These are phyloP conservation scores for Gracilaria domingensis DNA, from an alignment of 23 red algal species.

Conservation along the genomic window DNA sequence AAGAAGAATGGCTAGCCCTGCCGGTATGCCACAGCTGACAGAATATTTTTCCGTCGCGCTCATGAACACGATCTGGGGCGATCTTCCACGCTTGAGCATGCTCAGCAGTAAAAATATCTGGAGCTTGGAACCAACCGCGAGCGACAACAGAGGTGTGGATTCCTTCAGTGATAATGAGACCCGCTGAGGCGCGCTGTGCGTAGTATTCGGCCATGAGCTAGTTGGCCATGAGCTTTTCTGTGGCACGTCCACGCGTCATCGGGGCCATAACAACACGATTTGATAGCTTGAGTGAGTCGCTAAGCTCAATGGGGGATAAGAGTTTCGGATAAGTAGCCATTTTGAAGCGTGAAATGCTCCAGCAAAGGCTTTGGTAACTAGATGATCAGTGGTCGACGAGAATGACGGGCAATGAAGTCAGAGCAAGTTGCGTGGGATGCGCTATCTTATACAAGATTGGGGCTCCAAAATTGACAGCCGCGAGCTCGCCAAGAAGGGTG, in stretches of 20 bases:
- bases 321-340: slow-evolving; percentile 37
- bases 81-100: slow-evolving; percentile 66
- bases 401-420: too few species aligned
- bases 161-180: slow-evolving; percentile 80
- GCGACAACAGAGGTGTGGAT: slow-evolving; percentile 67
- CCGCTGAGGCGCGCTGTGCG: slow-evolving; percentile 60
- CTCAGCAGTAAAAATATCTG: slow-evolving; percentile 66
- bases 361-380: too few species aligned
- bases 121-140: slow-evolving; percentile 74
- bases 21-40: slow-evolving; percentile 90
- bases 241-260: slow-evolving; percentile 74
- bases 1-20: slow-evolving; percentile 70
- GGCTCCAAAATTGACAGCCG: too few species aligned
- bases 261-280: slow-evolving; percentile 89
- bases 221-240: slow-evolving; percentile 39
- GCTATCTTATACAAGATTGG: too few species aligned
- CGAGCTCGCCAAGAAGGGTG: too few species aligned
- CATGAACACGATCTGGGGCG: slow-evolving; percentile 70
- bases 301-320: slow-evolving; percentile 51
- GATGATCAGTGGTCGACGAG: too few species aligned
- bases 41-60: slow-evolving; percentile 70
- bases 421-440: too few species aligned
- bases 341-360: not conserved
- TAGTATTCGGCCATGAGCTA: slow-evolving; percentile 83
- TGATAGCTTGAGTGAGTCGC: slow-evolving; percentile 33